Conservation (phyloP, 495 filamentous ascomycete genomes). For the Parmelia sp. region DNA sequence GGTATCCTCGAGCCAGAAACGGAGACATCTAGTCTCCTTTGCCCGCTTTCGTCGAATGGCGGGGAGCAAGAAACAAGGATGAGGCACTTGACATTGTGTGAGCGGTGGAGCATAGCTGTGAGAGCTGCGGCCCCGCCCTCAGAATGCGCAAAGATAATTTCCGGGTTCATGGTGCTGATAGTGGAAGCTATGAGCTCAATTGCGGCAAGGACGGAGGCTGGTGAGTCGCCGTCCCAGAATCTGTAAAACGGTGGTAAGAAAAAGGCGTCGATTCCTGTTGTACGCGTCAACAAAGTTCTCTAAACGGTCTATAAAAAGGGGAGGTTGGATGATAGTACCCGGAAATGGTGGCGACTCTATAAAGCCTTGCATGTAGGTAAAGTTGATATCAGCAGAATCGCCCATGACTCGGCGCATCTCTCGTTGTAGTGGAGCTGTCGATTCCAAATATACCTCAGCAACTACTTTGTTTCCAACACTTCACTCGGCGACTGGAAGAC, state of each 20-base stretch:
- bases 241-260: background rate
- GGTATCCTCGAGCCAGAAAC: background rate
- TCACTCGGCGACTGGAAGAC: too few species aligned
- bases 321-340: background rate
- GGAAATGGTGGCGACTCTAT: background rate
- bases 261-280: background rate
- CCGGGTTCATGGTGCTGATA: background rate
- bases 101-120: background rate
- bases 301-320: background rate
- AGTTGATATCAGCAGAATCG: background rate
- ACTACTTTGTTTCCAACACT: background rate
- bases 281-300: background rate
- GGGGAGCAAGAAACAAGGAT: background rate
- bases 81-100: background rate
- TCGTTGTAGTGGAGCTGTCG: background rate
- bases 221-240: background rate
- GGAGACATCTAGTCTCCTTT: background rate
- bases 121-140: background rate
- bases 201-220: background rate
- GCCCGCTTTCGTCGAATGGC: background rate
- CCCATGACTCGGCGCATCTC: background rate
- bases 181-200: background rate
- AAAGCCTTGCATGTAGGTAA: background rate
- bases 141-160: constrained; percentile 2
- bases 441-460: background rate